Conservation (phyloP, 169 alveolate species). For the Eimeria maxima region DNA sequence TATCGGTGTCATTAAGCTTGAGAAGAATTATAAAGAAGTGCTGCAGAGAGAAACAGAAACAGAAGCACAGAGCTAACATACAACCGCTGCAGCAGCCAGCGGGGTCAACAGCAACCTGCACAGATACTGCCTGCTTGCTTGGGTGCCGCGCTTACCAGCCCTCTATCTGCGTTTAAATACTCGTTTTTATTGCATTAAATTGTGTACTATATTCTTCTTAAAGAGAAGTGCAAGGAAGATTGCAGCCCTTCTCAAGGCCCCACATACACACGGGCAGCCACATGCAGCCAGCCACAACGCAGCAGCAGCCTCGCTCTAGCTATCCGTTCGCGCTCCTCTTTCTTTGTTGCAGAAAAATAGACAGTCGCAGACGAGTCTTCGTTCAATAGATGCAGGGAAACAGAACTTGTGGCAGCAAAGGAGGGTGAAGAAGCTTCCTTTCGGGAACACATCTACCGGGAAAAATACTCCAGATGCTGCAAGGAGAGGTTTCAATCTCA, state of each 20-base stretch:
- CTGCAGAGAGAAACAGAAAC: not conserved
- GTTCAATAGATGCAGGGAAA: no score
- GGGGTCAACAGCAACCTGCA: no score
- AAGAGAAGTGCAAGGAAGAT: not conserved
- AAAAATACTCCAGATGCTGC: no score
- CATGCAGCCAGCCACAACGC: conserved; percentile 16
- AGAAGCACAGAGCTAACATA: no score
- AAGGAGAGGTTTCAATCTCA: no score
- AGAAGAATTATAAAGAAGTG: not conserved
- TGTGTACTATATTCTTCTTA: not conserved
- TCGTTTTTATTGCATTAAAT: not conserved
- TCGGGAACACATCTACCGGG: no score
- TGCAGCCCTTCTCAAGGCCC: not conserved
- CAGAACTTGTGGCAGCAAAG: no score
- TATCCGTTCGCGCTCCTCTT: no score
- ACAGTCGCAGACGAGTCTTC: not conserved
- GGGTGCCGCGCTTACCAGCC: not conserved
- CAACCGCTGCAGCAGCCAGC: not conserved
- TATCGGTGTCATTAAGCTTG: conserved; percentile 1
- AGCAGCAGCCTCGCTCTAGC: not conserved
- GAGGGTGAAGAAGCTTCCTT: no score
- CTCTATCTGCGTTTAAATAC: not conserved
- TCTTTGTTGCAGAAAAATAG: not conserved
- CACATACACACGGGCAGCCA: conserved; percentile 17
- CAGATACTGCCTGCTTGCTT: not conserved